A percentile compares a stretch with the other conserved stretches of the same genome.
Conservation (phyloP, 441 rosid species). For the Gossypium trilobum region DNA sequence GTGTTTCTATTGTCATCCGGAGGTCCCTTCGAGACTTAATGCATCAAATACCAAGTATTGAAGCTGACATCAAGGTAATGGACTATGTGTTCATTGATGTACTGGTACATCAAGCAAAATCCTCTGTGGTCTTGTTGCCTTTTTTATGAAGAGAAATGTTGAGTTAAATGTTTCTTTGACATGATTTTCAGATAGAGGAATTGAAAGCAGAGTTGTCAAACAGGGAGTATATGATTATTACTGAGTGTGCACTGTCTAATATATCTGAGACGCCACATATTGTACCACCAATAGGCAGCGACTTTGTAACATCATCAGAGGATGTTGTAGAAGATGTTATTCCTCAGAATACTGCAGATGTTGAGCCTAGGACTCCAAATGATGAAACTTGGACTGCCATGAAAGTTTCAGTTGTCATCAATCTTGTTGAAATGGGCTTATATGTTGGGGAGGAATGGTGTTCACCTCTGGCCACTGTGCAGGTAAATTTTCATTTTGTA, state of each 20-base stretch:
- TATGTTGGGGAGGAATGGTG: conserved; percentile 66
- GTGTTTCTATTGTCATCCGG: conserved; percentile 70
- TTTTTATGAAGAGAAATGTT: conserved; percentile 10
- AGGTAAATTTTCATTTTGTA: conserved; percentile 36
- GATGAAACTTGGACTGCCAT: conserved; percentile 53
- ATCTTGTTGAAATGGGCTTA: conserved; percentile 70
- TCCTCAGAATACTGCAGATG: conserved; percentile 32
- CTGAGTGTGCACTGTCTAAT: conserved; percentile 86
- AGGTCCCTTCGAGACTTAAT: conserved; percentile 90
- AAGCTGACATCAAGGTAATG: conserved; percentile 63
- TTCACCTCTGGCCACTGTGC: conserved; percentile 72
- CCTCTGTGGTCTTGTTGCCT: background rate
- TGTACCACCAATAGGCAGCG: conserved; percentile 49
- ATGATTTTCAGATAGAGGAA: conserved; percentile 63
- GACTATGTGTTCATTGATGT: conserved; percentile 15
- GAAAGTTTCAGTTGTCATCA: conserved; percentile 63
- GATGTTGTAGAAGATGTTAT: conserved; percentile 36
- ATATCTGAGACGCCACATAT: conserved; percentile 71
- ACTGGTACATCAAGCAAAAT: conserved; percentile 4
- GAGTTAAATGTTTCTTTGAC: conserved; percentile 23
- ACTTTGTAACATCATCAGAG: conserved; percentile 35
- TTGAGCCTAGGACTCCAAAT: conserved; percentile 27
- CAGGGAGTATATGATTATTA: conserved; percentile 80
- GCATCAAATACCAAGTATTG: conserved; percentile 73
- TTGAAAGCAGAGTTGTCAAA: conserved; percentile 75